phyloP scores from a whole-genome alignment of 1,139 yeast species.

The Geotrichum aggregatum region DNA sequence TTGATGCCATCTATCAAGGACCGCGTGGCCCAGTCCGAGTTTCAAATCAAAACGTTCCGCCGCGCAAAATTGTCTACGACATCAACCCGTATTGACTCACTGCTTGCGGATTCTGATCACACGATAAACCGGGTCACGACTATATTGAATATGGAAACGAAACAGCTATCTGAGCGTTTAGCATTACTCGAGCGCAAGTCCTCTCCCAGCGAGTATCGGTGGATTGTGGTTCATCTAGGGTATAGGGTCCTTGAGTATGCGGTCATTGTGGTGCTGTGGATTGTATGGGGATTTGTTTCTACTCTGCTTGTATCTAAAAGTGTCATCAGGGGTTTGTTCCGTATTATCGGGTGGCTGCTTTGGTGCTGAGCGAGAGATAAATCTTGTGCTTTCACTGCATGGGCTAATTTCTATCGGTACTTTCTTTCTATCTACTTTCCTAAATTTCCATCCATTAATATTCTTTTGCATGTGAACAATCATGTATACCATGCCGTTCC shows the following conservation, averaged over 20 bases:
- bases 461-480: no score
- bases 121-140: slow-evolving; percentile 81
- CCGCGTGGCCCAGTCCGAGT: background rate
- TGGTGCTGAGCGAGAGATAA: slow-evolving; percentile 38
- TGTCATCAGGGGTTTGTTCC: slow-evolving; percentile 41
- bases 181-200: slow-evolving; percentile 47
- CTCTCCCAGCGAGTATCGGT: slow-evolving; percentile 15
- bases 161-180: slow-evolving; percentile 64
- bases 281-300: slow-evolving; percentile 66
- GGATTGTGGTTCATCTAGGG: slow-evolving; percentile 4
- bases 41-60: slow-evolving; percentile 7
- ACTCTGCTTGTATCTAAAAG: slow-evolving; percentile 44
- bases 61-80: slow-evolving; percentile 19
- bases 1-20: slow-evolving; percentile 1
- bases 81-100: slow-evolving; percentile 17
- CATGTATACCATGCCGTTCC: no score
- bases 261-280: slow-evolving; percentile 63
- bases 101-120: slow-evolving; percentile 66
- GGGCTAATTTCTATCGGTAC: no score
- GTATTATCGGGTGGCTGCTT: slow-evolving; percentile 44
- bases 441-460: no score
- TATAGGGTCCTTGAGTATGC: slow-evolving; percentile 44
- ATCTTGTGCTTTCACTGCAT: no score
- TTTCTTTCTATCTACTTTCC: no score
- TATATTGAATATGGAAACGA: slow-evolving; percentile 64